phyloP scores from a whole-genome alignment of 768 basidiomycete genomes.

The Suillus subaureus region DNA sequence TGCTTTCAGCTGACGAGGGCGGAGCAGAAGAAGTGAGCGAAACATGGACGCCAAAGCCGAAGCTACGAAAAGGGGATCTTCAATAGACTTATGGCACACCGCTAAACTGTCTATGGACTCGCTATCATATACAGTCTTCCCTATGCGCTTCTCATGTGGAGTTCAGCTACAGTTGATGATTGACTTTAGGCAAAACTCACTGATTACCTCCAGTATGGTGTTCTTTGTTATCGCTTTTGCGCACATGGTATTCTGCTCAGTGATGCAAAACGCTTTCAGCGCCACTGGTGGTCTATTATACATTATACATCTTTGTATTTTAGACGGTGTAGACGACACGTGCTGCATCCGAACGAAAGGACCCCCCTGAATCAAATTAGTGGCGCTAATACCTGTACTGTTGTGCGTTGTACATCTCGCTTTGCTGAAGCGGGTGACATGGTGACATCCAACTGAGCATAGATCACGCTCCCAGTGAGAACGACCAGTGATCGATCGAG shows the following conservation, averaged over 20 bases:
- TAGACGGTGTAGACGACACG: not conserved
- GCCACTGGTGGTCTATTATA: not conserved
- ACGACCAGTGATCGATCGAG: not conserved
- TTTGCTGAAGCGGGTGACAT: not conserved
- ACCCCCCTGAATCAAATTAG: not conserved
- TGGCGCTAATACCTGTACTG: not conserved
- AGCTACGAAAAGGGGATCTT: slow-evolving; percentile 23
- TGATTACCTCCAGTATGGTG: not conserved
- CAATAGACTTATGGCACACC: slow-evolving; percentile 15
- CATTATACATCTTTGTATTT: not conserved
- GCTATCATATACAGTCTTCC: slow-evolving; percentile 34
- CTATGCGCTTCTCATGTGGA: slow-evolving; percentile 33
- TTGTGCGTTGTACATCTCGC: not conserved
- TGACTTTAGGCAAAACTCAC: not conserved
- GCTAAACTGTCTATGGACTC: not conserved
- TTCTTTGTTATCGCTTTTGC: not conserved
- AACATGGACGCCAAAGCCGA: slow-evolving; percentile 29
- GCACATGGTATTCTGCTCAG: not conserved
- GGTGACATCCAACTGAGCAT: not conserved
- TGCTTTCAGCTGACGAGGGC: slow-evolving; percentile 22
- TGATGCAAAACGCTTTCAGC: not conserved
- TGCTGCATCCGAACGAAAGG: not conserved
- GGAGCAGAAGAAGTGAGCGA: slow-evolving; percentile 25
- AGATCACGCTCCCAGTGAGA: not conserved
- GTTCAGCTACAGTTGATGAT: slow-evolving; percentile 18